These are phyloP conservation scores for Linanthus parryae DNA, from an alignment of 148 eudicot species.

Conservation along the genomic window DNA sequence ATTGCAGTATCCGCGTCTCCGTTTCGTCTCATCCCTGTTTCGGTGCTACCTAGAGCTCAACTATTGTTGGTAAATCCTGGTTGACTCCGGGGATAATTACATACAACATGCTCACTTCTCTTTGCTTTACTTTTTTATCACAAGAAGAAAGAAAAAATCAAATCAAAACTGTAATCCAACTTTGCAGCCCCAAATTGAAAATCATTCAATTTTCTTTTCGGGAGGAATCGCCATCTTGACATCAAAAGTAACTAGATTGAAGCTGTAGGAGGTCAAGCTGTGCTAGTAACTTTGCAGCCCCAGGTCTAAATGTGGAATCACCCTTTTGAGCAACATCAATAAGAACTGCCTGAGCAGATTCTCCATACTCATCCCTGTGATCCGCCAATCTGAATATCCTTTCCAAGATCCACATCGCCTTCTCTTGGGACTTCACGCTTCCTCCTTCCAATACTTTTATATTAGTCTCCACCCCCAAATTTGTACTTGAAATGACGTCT, in stretches of 20 bases:
- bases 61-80: too few relatives aligned
- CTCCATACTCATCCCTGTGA: conserved; percentile 51
- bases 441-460: conserved; percentile 50
- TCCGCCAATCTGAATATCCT: conserved; percentile 50
- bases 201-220: too few relatives aligned
- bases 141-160: too few relatives aligned
- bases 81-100: too few relatives aligned
- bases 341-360: conserved; percentile 53
- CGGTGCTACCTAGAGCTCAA: too few relatives aligned
- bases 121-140: too few relatives aligned
- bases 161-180: too few relatives aligned
- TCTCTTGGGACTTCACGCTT: conserved; percentile 53
- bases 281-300: conserved; percentile 63
- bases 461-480: conserved; percentile 33
- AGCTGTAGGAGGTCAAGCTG: conserved; percentile 78
- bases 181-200: too few relatives aligned
- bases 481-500: conserved; percentile 34
- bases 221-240: too few relatives aligned
- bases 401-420: conserved; percentile 72
- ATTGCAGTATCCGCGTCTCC: too few relatives aligned
- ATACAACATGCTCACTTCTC: too few relatives aligned
- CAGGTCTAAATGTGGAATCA: conserved; percentile 44
- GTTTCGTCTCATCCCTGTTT: too few relatives aligned
- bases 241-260: conserved; percentile 80
- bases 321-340: conserved; percentile 72